Percentiles rank a stretch among this genome's conserved stretches.
phyloP scores from a whole-genome alignment of 345 rosid genomes.

The Cochlearia excelsa region DNA sequence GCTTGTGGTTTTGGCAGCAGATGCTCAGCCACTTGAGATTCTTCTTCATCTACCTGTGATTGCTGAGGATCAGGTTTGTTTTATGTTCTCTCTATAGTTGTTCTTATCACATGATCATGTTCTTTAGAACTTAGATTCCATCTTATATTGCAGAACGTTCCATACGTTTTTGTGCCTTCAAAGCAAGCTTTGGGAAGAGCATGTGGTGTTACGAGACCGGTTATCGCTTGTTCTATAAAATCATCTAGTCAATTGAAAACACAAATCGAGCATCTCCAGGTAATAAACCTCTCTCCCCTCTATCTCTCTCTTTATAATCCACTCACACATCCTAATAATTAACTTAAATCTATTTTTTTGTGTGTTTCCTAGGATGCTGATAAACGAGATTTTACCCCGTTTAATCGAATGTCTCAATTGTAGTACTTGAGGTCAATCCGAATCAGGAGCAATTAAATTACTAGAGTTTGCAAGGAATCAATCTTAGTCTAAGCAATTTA shows the following conservation, averaged over 20 bases:
- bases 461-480: too few species aligned
- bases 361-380: too few species aligned
- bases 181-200: constrained; percentile 97
- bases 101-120: neutral
- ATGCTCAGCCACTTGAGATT: constrained; percentile 89
- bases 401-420: too few species aligned
- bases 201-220: constrained; percentile 94
- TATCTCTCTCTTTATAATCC: neutral
- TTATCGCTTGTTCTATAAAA: constrained; percentile 84
- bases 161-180: constrained; percentile 95
- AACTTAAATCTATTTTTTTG: too few species aligned
- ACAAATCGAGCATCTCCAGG: constrained; percentile 88
- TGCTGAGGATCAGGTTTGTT: constrained; percentile 74
- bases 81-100: neutral
- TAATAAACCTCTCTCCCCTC: constrained; percentile 13
- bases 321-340: too few species aligned
- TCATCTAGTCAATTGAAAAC: constrained; percentile 77
- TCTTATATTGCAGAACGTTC: constrained; percentile 70
- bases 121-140: neutral
- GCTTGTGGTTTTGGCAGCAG: constrained; percentile 84
- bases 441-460: too few species aligned
- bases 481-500: too few species aligned
- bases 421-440: too few species aligned
- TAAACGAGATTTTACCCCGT: too few species aligned
- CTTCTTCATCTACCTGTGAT: constrained; percentile 69